A percentile compares a stretch with the other conserved stretches of the same genome.
Evolutionary conservation across 192 early-diverging fungal species (phyloP).

Genomic region (Dimargaris verticillata): DNA sequence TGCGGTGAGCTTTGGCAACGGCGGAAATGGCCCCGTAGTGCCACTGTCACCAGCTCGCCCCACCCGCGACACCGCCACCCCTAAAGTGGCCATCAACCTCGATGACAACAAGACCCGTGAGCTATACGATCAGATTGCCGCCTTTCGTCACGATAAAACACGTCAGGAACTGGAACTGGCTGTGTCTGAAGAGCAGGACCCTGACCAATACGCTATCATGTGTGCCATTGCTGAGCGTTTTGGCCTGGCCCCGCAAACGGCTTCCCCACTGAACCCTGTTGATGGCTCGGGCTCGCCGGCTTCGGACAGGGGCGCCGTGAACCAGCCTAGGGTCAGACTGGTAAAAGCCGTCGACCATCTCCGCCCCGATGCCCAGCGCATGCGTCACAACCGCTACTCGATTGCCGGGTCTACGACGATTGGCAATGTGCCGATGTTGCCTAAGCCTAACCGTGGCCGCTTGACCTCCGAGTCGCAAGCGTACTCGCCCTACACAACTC

Average conservation of each 20-base stretch:
- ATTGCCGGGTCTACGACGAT: background rate
- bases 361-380: constrained; percentile 2
- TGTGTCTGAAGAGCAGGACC: constrained; percentile 31
- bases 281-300: background rate
- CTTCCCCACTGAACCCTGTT: background rate
- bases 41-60: background rate
- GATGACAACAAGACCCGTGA: constrained; percentile 52
- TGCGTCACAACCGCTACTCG: constrained; percentile 7
- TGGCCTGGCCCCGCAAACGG: constrained; percentile 24
- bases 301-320: background rate
- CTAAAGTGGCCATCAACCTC: constrained; percentile 37
- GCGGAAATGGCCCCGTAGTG: background rate
- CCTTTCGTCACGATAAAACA: constrained; percentile 50
- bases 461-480: background rate
- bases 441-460: constrained; percentile 7
- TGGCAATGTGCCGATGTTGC: background rate
- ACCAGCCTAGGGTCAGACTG: constrained; percentile 20
- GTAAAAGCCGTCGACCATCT: constrained; percentile 13
- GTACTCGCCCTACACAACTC: background rate
- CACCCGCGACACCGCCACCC: constrained; percentile 18
- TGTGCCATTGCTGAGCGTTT: constrained; percentile 58
- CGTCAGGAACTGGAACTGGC: constrained; percentile 44
- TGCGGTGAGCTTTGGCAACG: constrained; percentile 18
- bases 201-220: constrained; percentile 39
- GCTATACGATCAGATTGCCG: constrained; percentile 52